phyloP scores from a whole-genome alignment of 2,329 filamentous ascomycete genomes.

The Chrysoporthe deuterocubensis region DNA sequence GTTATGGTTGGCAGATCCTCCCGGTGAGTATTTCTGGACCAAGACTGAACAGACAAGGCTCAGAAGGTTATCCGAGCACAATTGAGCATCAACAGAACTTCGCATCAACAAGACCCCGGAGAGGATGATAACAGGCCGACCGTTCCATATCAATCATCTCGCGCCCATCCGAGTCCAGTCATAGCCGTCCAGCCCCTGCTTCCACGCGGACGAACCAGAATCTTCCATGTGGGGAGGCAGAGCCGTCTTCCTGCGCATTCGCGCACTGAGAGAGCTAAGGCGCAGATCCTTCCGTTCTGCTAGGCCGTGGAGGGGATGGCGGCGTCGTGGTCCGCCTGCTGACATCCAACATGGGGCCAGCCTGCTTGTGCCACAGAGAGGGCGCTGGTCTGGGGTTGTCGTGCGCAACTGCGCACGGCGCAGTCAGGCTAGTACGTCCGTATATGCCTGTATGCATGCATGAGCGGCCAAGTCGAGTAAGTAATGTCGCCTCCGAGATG shows the following conservation, averaged over 20 bases:
- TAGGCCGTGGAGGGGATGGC: neutral
- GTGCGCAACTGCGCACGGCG: neutral
- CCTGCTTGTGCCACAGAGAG: neutral
- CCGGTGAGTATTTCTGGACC: neutral
- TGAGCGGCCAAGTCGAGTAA: neutral
- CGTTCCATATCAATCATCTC: conserved; percentile 11
- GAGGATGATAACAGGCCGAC: neutral
- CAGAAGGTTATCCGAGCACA: conserved; percentile 14
- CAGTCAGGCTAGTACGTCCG: conserved; percentile 5
- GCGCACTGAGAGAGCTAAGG: conserved; percentile 11
- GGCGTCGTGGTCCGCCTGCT: neutral
- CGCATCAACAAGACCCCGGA: conserved; percentile 21
- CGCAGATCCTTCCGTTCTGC: neutral
- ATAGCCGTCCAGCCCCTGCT: conserved; percentile 18
- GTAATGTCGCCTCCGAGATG: neutral
- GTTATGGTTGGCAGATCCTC: conserved; percentile 7
- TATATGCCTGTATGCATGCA: neutral
- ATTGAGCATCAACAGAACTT: conserved; percentile 27
- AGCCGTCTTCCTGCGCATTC: conserved; percentile 18
- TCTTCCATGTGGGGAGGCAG: conserved; percentile 9
- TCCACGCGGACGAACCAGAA: conserved; percentile 23
- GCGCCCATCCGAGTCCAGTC: conserved; percentile 22
- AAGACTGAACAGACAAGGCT: neutral
- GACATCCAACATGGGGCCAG: neutral
- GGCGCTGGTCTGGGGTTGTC: neutral